Evolutionary conservation across 768 basidiomycete species (phyloP).

Genomic region (Zangia roseola): DNA sequence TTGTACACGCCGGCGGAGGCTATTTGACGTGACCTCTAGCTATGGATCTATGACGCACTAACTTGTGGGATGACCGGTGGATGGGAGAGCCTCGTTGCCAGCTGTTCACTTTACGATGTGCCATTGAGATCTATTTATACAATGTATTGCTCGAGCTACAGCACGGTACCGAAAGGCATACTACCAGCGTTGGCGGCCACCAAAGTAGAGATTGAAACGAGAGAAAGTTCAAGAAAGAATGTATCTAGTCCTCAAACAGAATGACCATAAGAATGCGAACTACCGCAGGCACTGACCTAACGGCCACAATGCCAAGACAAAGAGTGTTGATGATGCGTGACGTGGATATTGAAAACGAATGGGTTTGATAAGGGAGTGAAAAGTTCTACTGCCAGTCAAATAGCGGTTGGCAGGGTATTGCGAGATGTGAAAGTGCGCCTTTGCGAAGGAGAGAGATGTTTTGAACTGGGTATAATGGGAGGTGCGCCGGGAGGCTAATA

Average conservation of each 20-base stretch:
- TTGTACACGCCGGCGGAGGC: no score
- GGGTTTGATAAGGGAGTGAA: background rate
- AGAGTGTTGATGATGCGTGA: background rate
- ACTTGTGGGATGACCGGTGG: no score
- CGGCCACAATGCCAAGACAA: background rate
- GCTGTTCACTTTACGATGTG: no score
- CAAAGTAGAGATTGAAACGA: background rate
- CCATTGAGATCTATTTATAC: background rate
- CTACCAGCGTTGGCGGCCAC: background rate
- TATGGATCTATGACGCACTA: no score
- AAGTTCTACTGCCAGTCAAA: background rate
- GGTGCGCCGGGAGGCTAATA: conserved; percentile 26
- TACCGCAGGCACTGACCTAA: background rate
- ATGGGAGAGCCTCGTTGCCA: no score
- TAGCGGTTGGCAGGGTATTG: background rate
- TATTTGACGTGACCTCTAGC: no score
- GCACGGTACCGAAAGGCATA: background rate
- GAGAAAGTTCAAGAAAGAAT: conserved; percentile 2
- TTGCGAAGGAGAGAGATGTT: background rate
- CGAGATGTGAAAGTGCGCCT: background rate
- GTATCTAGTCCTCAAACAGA: background rate
- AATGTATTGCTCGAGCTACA: background rate
- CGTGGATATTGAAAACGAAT: background rate
- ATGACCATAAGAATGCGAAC: background rate
- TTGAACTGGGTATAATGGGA: background rate